Evolutionary conservation across 2,329 filamentous ascomycete genomes (phyloP).

Genomic region (Beauveria brongniartii): DNA sequence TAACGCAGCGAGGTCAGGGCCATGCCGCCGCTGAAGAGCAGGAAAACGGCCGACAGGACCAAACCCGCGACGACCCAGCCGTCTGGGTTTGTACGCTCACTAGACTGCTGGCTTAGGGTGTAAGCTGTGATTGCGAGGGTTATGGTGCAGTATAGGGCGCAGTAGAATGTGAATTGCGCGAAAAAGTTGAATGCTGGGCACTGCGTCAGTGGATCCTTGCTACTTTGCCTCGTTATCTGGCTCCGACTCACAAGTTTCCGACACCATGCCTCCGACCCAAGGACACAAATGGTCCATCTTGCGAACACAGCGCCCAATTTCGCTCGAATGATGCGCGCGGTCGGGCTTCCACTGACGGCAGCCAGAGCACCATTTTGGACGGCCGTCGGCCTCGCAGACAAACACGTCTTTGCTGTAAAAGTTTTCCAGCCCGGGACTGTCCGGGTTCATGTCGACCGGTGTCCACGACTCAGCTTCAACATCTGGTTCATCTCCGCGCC

Average conservation of each 20-base stretch:
- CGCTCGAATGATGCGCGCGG: constrained; percentile 76
- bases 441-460: constrained; percentile 40
- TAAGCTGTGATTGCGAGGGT: constrained; percentile 56
- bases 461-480: constrained; percentile 24
- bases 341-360: constrained; percentile 87
- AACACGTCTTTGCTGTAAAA: constrained; percentile 83
- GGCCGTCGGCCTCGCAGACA: constrained; percentile 72
- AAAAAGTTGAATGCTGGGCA: constrained; percentile 76
- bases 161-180: constrained; percentile 75
- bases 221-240: background rate
- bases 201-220: background rate
- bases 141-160: constrained; percentile 57
- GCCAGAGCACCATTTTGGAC: constrained; percentile 77
- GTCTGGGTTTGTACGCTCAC: constrained; percentile 36
- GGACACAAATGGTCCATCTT: constrained; percentile 97
- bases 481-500: constrained; percentile 13
- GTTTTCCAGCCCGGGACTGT: constrained; percentile 59
- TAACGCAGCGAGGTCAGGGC: constrained; percentile 62
- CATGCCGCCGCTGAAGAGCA: constrained; percentile 76
- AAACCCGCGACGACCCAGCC: constrained; percentile 59
- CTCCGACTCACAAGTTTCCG: constrained; percentile 56
- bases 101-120: constrained; percentile 48
- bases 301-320: constrained; percentile 69
- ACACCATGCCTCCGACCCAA: constrained; percentile 91
- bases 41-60: constrained; percentile 62